Conservation (phyloP, 2,329 filamentous ascomycete species). For the Colletotrichum camelliae region DNA sequence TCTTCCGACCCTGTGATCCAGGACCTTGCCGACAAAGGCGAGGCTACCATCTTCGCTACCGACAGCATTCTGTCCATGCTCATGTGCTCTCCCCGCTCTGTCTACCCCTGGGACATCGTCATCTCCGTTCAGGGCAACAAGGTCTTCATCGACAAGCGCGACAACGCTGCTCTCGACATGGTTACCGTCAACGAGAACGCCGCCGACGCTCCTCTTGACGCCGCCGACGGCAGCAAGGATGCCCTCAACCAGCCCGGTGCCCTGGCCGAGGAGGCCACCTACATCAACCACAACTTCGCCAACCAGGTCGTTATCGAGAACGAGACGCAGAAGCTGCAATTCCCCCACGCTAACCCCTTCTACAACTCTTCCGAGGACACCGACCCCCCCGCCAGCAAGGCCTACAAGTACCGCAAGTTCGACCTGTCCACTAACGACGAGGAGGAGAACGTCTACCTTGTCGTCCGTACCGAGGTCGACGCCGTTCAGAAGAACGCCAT, state of each 20-base stretch:
- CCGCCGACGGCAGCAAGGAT: conserved; percentile 91
- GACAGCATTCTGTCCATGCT: conserved; percentile 98
- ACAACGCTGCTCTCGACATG: conserved; percentile 93
- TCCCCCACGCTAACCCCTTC: conserved; percentile 93
- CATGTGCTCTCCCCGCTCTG: conserved; percentile 95
- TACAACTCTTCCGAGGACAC: conserved; percentile 94
- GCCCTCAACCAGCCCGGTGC: conserved; percentile 91
- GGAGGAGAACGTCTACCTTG: conserved; percentile 82
- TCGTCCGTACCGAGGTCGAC: conserved; percentile 95
- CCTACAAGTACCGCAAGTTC: conserved; percentile 98
- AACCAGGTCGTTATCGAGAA: conserved; percentile 92
- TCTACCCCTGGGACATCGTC: conserved; percentile 98
- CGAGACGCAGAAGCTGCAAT: conserved; percentile 78
- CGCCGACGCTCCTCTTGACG: conserved; percentile 89
- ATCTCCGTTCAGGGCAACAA: conserved; percentile 93
- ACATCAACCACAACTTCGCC: conserved; percentile 99
- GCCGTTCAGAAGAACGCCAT: conserved; percentile 95
- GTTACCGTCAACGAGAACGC: conserved; percentile 99
- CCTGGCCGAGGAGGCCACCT: conserved; percentile 94
- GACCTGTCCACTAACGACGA: conserved; percentile 95
- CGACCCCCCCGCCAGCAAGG: conserved; percentile 92
- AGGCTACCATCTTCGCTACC: conserved; percentile 95
- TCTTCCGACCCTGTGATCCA: conserved; percentile 96
- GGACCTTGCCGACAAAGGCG: conserved; percentile 93
- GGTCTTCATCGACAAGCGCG: conserved; percentile 98